Evolutionary conservation across 345 rosid species (phyloP), one percentile per base, ranked within the genome.

Genomic region (Crucihimalaya himalaica): DNA sequence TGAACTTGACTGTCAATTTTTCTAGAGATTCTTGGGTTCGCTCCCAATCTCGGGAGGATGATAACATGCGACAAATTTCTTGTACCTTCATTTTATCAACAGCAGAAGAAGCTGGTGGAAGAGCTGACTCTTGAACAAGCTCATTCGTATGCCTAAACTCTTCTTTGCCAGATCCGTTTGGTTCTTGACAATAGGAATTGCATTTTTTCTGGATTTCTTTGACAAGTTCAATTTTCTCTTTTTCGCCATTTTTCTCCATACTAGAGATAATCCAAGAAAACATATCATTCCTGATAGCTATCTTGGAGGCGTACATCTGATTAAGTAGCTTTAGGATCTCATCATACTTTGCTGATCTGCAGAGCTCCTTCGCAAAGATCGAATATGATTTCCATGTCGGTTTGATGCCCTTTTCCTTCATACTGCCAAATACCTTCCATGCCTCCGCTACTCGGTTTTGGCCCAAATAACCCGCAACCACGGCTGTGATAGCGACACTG

Each of bases 321-420:
- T 79, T 47, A 72, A 93, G 73, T 57, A 84, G 79, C 81, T 81
- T 82, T 28, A 85, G 6, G 55, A 88, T 69, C 54, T 87, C 91
- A 72, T 83, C 85, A 13, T 79, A 81, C 68, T 68, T 84, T 54
- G 74, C 78, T 84, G 79, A 79, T 83, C 69, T 82, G 65, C 87
- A 81, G n/a, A 93, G 91, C 86, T 88, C 91, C 66, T 84, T 90
- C 42, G 83, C 66, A 76, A 88, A 86, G 40, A 84, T 71, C 27
- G 83, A 80, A 68, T 85, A 90, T 23, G 82, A 72, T 80, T 85
- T 87, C 81, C 79, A 51, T 60, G 85, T 85, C 28, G 83, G 88
- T 74, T 74, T 78, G 68, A 78, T 80, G 39, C 96, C 90, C 71
- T 75, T 82, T 18, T 81, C 83, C 79, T 83, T 86, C 87, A 86